A percentile compares a stretch with the other conserved stretches of the same genome.
phyloP scores from a whole-genome alignment of 257 asterid genomes.

The Solanum corneliomulleri region DNA sequence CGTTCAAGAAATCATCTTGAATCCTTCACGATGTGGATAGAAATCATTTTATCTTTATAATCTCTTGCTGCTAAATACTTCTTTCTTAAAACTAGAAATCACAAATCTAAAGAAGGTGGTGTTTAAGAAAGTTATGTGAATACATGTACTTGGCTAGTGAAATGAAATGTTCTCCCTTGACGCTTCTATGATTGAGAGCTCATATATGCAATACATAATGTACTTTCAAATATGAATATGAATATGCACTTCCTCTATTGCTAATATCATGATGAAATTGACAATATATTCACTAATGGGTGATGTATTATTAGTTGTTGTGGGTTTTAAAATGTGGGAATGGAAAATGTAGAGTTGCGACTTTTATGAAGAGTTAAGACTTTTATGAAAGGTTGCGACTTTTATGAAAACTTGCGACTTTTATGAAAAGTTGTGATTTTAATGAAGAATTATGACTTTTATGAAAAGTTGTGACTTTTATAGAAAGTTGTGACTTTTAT shows the following conservation, averaged over 20 bases:
- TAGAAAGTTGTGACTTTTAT: no score
- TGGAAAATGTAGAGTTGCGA: no score
- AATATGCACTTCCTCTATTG: not conserved
- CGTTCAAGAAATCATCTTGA: slow-evolving; percentile 72
- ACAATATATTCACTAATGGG: not conserved
- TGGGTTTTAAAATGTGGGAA: no score
- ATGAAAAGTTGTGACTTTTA: no score
- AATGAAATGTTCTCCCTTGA: not conserved
- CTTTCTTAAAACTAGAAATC: not conserved
- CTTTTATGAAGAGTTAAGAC: no score
- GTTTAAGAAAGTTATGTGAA: not conserved
- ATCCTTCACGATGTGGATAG: slow-evolving; percentile 28
- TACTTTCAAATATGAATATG: not conserved
- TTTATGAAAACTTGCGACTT: no score
- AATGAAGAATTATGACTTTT: no score
- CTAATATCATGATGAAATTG: not conserved
- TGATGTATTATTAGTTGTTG: not conserved
- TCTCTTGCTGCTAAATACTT: not conserved
- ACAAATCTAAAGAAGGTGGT: not conserved
- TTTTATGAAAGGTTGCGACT: no score
- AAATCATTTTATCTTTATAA: not conserved
- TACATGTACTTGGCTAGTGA: not conserved
- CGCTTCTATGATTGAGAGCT: not conserved
- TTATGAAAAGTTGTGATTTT: no score
- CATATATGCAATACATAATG: not conserved